These are phyloP conservation scores for Chlorella vulgaris DNA, from an alignment of 139 green algal genomes.

Conservation along the genomic window DNA sequence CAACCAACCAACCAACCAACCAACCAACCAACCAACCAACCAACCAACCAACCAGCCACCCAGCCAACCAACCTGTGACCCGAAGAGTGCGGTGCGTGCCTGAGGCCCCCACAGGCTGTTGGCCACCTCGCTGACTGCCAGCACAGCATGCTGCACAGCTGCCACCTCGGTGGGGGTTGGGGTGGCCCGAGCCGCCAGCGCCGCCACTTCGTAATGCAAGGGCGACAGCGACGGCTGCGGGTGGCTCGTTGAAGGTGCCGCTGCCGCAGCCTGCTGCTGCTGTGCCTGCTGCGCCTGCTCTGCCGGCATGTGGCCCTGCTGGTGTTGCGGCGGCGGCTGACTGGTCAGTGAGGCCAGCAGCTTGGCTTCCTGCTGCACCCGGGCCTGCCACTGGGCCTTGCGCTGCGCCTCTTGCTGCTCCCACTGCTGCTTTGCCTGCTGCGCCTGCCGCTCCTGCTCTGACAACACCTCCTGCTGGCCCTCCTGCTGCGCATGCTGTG, in stretches of 20 bases:
- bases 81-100: slow-evolving; percentile 68
- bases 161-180: slow-evolving; percentile 41
- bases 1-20: no score
- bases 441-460: background rate
- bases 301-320: no score
- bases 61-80: slow-evolving; percentile 58
- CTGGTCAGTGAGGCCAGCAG: no score
- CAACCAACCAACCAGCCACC: background rate
- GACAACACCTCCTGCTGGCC: background rate
- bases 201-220: slow-evolving; percentile 62
- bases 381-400: no score
- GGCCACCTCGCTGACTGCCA: slow-evolving; percentile 42
- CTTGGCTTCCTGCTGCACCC: no score
- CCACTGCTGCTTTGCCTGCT: background rate
- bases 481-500: background rate
- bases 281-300: background rate
- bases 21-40: background rate
- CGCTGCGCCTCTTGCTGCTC: no score
- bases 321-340: no score
- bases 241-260: no score
- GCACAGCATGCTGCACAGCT: slow-evolving; percentile 11
- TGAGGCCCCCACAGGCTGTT: slow-evolving; percentile 61
- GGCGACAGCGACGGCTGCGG: slow-evolving; percentile 18
- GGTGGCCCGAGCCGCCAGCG: slow-evolving; percentile 50
- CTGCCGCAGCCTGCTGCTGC: background rate